Evolutionary conservation across 1,284 basidiomycete species (phyloP).

Genomic region (Austroboletus sp.): DNA sequence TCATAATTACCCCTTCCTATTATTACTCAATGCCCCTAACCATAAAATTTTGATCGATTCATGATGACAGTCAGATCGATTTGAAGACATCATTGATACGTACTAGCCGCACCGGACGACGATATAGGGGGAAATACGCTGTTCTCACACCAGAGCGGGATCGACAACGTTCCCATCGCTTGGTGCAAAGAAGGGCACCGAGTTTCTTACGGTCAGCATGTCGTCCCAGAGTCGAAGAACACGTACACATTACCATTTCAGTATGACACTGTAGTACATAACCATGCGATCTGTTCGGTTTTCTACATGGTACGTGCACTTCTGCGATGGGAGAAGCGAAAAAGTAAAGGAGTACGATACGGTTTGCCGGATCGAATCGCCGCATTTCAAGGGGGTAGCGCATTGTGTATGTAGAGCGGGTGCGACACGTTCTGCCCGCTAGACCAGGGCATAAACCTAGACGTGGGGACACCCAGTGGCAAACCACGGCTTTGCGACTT

Average conservation of each 20-base stretch:
- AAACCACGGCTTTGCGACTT: background rate
- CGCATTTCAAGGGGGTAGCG: no score
- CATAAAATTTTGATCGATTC: background rate
- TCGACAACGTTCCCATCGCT: slow-evolving; percentile 12
- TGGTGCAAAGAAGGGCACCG: background rate
- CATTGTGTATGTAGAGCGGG: no score
- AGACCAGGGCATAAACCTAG: background rate
- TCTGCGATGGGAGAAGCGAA: background rate
- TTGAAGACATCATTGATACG: background rate
- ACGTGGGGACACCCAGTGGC: background rate
- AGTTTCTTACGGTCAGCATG: background rate
- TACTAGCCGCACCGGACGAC: background rate
- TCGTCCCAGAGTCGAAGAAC: background rate
- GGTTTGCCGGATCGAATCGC: background rate
- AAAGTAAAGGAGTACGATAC: background rate
- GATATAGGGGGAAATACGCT: background rate
- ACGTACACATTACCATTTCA: background rate
- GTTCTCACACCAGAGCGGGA: slow-evolving; percentile 10
- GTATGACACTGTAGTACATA: background rate
- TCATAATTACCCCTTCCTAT: background rate
- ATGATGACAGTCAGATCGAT: background rate
- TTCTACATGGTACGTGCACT: background rate
- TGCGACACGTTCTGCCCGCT: no score
- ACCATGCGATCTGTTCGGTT: background rate
- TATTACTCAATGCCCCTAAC: background rate